These are phyloP conservation scores for Mollisia scopiformis DNA, from an alignment of 2,329 filamentous ascomycete species.

Conservation along the genomic window DNA sequence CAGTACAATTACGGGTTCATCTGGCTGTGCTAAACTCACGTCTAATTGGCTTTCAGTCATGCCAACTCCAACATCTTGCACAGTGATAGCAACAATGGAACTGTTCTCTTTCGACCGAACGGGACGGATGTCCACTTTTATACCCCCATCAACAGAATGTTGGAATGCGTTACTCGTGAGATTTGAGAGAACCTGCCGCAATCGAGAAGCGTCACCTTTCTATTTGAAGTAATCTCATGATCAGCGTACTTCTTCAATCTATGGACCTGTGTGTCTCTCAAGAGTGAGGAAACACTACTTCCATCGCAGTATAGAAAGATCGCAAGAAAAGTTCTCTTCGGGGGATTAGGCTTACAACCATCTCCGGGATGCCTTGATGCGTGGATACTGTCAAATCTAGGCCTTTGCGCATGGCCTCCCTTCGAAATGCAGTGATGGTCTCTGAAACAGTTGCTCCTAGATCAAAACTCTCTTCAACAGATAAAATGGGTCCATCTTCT, in stretches of 20 bases:
- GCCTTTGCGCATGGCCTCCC: constrained; percentile 26
- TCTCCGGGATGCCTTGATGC: constrained; percentile 25
- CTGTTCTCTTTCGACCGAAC: constrained; percentile 13
- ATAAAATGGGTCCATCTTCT: constrained; percentile 17
- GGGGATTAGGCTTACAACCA: constrained; percentile 15
- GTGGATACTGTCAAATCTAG: constrained; percentile 24
- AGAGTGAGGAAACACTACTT: no score
- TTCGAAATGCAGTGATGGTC: constrained; percentile 20
- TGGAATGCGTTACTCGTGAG: constrained; percentile 30
- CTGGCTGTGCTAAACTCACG: constrained; percentile 6
- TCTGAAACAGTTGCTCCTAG: constrained; percentile 17
- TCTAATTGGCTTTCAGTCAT: constrained; percentile 31
- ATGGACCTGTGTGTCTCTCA: no score
- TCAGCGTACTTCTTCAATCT: neutral
- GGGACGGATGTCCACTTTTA: constrained; percentile 29
- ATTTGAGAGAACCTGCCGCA: constrained; percentile 28
- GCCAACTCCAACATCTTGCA: constrained; percentile 28
- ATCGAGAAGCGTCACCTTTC: constrained; percentile 23
- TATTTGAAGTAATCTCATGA: neutral
- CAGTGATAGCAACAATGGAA: constrained; percentile 22
- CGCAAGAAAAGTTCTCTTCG: neutral
- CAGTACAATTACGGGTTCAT: neutral
- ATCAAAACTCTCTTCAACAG: constrained; percentile 25
- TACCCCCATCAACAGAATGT: constrained; percentile 20
- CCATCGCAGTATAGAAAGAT: no score